These are phyloP conservation scores for Ilex aquifolium DNA, from an alignment of 257 asterid species.

Conservation along the genomic window DNA sequence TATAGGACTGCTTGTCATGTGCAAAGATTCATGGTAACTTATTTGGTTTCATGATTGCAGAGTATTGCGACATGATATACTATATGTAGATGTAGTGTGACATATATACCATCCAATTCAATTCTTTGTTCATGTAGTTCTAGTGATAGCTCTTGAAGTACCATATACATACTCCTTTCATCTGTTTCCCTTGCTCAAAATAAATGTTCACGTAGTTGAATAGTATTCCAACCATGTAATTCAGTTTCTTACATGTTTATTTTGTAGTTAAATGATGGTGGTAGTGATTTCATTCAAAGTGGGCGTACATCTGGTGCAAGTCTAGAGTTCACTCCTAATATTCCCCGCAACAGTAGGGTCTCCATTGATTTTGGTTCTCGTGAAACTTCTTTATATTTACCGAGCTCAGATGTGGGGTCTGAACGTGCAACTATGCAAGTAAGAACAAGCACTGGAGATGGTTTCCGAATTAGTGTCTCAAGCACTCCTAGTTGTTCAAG, in stretches of 20 bases:
- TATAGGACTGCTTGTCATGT: too few species aligned
- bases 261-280: conserved; percentile 52
- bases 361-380: conserved; percentile 40
- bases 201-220: not conserved
- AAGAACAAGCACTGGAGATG: conserved; percentile 82
- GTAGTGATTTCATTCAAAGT: conserved; percentile 38
- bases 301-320: conserved; percentile 40
- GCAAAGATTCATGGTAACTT: too few species aligned
- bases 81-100: too few species aligned
- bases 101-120: too few species aligned
- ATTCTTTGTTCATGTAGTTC: too few species aligned
- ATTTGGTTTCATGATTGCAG: too few species aligned
- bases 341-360: conserved; percentile 36
- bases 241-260: conserved; percentile 4
- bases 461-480: conserved; percentile 88
- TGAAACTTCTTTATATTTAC: conserved; percentile 22
- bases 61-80: too few species aligned
- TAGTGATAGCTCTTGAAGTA: too few species aligned
- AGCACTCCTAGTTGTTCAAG: conserved; percentile 94
- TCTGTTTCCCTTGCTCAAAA: too few species aligned
- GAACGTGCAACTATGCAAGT: conserved; percentile 78
- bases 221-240: not conserved
- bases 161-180: too few species aligned
- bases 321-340: conserved; percentile 49
- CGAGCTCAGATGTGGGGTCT: conserved; percentile 74